phyloP scores from a whole-genome alignment of 805 yeast species.

The Saccharomyces cerevisiae region DNA sequence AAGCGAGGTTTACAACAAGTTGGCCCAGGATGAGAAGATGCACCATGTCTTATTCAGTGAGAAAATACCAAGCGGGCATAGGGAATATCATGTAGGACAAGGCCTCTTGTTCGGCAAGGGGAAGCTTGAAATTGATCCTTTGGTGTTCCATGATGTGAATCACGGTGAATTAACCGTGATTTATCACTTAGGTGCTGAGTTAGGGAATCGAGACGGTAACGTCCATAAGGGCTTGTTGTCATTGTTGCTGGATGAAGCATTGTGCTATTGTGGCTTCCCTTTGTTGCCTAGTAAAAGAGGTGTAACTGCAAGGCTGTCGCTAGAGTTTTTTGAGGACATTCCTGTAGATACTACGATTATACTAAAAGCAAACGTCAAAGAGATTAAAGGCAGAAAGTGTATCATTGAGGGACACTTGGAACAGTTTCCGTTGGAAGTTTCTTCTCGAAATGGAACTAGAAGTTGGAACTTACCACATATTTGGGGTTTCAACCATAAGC shows the following conservation, averaged over 20 bases:
- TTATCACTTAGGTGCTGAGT: slow-evolving; percentile 58
- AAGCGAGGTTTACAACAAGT: slow-evolving; percentile 15
- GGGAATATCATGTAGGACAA: slow-evolving; percentile 55
- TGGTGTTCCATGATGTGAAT: slow-evolving; percentile 46
- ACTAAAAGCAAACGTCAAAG: slow-evolving; percentile 56
- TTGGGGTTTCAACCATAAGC: slow-evolving; percentile 14
- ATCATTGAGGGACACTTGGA: slow-evolving; percentile 65
- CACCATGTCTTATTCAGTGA: slow-evolving; percentile 33
- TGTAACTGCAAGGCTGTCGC: slow-evolving; percentile 71
- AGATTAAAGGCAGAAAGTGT: slow-evolving; percentile 72
- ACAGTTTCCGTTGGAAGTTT: slow-evolving; percentile 11
- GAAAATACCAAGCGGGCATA: slow-evolving; percentile 51
- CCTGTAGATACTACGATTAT: slow-evolving; percentile 56
- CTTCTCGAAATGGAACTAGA: background rate
- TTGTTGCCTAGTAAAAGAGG: slow-evolving; percentile 73
- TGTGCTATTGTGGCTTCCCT: slow-evolving; percentile 81
- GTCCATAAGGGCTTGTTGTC: slow-evolving; percentile 78
- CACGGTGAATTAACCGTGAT: slow-evolving; percentile 53
- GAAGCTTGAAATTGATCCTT: slow-evolving; percentile 67
- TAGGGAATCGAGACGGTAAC: slow-evolving; percentile 62
- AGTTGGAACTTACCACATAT: slow-evolving; percentile 3
- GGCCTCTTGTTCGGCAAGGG: slow-evolving; percentile 65
- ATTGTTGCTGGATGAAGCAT: slow-evolving; percentile 73
- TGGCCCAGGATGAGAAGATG: slow-evolving; percentile 11
- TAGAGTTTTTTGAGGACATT: slow-evolving; percentile 47